These are phyloP conservation scores for Paragyromitra xinjiangensis DNA, from an alignment of 495 filamentous ascomycete species.

Conservation along the genomic window DNA sequence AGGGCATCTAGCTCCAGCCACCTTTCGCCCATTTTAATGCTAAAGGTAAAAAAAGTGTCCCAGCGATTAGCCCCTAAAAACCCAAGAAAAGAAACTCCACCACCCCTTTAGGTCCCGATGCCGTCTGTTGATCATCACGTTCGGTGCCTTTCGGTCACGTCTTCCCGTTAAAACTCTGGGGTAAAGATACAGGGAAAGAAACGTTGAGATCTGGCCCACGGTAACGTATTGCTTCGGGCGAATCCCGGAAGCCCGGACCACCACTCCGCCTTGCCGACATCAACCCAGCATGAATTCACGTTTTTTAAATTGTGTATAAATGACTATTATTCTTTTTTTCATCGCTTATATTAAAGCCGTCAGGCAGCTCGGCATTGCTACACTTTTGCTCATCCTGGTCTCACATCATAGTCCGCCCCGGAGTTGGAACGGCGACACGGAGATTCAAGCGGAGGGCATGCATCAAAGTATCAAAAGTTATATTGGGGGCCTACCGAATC, in stretches of 20 bases:
- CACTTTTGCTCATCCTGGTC: not conserved
- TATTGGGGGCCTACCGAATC: not conserved
- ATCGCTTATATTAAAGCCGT: slow-evolving; percentile 7
- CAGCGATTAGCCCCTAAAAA: slow-evolving; percentile 1
- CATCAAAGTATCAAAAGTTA: not conserved
- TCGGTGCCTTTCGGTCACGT: not conserved
- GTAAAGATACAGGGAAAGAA: slow-evolving; percentile 3
- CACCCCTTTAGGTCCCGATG: not conserved
- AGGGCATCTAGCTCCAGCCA: too few relatives aligned
- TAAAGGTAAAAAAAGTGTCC: not conserved
- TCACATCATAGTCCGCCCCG: not conserved
- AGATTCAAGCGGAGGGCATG: not conserved
- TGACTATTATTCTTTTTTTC: not conserved
- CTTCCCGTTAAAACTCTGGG: slow-evolving; percentile 4
- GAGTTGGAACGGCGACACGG: slow-evolving; percentile 27
- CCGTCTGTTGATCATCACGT: slow-evolving; percentile 1
- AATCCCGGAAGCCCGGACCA: slow-evolving; percentile 31
- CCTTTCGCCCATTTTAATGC: too few relatives aligned
- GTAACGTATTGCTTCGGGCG: not conserved
- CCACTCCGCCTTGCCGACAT: slow-evolving; percentile 9
- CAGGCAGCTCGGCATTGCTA: not conserved
- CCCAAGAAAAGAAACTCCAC: too few relatives aligned
- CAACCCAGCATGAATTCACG: not conserved
- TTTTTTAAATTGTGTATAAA: not conserved
- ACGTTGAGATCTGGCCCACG: slow-evolving; percentile 6